Conservation (phyloP, 2,329 filamentous ascomycete species). For the Penicillium olsonii region DNA sequence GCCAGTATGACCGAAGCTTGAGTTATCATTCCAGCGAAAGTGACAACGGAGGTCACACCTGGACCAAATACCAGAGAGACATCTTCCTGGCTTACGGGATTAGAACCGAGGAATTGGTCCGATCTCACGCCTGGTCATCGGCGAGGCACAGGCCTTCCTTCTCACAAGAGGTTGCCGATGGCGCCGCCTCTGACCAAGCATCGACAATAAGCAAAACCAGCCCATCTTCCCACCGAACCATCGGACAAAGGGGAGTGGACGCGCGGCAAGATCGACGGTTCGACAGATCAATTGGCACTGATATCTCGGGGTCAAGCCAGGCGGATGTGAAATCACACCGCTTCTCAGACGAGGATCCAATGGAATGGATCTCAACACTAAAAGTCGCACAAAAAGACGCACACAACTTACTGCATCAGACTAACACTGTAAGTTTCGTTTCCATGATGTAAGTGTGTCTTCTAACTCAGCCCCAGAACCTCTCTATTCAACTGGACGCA, state of each 20-base stretch:
- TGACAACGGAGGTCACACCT: slow-evolving; percentile 5
- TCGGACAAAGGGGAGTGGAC: slow-evolving; percentile 2
- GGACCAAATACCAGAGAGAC: slow-evolving; percentile 23
- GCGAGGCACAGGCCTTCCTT: neutral
- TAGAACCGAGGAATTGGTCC: slow-evolving; percentile 6
- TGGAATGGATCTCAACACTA: slow-evolving; percentile 23
- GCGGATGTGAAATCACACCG: neutral
- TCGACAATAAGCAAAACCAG: neutral
- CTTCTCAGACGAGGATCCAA: neutral
- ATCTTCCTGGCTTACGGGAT: slow-evolving; percentile 26
- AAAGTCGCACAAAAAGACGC: slow-evolving; percentile 21
- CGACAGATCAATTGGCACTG: slow-evolving; percentile 1
- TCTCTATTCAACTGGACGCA: slow-evolving; percentile 50
- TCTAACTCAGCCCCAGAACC: slow-evolving; percentile 31
- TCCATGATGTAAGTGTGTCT: neutral
- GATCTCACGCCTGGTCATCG: neutral
- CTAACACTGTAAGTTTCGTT: slow-evolving; percentile 29
- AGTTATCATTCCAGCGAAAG: slow-evolving; percentile 2
- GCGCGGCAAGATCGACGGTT: neutral
- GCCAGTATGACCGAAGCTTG: slow-evolving; percentile 9
- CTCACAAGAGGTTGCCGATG: neutral
- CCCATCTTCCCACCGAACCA: slow-evolving; percentile 6
- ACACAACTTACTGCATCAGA: slow-evolving; percentile 28
- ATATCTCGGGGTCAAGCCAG: neutral
- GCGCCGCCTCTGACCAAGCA: neutral